Base-by-base conservation (phyloP, 495 filamentous ascomycete species). In the Barbatosphaeria neglecta region DNA sequence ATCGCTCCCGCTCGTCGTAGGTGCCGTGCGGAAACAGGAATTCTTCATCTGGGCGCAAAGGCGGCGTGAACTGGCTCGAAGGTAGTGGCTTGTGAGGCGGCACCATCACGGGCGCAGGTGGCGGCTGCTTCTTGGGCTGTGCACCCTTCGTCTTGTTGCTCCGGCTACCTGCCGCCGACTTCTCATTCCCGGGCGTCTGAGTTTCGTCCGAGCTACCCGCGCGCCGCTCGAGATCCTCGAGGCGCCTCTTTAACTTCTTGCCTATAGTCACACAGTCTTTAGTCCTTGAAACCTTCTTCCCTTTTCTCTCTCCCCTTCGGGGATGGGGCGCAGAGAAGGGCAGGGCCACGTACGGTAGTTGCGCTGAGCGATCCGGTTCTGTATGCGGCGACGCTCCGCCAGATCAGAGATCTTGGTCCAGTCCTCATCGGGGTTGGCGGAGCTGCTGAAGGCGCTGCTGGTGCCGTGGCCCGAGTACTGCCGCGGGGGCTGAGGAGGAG, bases 361-460 rank as follows among this genome's bases (percentile, higher is more conserved):
- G 48, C 90, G 83, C 69, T 97, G 90, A 37, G 90, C 90, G 67
- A 97, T 97, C 43, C 90, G 80, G 68, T 97, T 97, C 69, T 97
- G 90, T 69, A 97, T 96, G 58, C 90, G 76, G 59, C 90, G 75
- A 53, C 90, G 80, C 69, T 96, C 90, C 45, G 90, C 90, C 35
- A 96, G 77, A 61, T 97, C 90, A 38, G 92, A 95, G 66, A 97
- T 95, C 78, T 97, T 92, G 59, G 90, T 97, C 90, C 90, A 97
- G 71, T 97, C 90, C 67, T 97, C 90, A 54, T 95, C 90, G 46
- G 92, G 89, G 65, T 96, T 92, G 55, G 92, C 93, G 50, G 86
- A 92, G 53, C 84, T 84, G 70, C 89, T 94, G 77, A 96, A 96
- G 51, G 93, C 92, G 63, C 88, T 95, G 70, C 90, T 93, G 38